Base-by-base conservation (phyloP, 2,329 filamentous ascomycete species). In the Venturia oleaginea region DNA sequence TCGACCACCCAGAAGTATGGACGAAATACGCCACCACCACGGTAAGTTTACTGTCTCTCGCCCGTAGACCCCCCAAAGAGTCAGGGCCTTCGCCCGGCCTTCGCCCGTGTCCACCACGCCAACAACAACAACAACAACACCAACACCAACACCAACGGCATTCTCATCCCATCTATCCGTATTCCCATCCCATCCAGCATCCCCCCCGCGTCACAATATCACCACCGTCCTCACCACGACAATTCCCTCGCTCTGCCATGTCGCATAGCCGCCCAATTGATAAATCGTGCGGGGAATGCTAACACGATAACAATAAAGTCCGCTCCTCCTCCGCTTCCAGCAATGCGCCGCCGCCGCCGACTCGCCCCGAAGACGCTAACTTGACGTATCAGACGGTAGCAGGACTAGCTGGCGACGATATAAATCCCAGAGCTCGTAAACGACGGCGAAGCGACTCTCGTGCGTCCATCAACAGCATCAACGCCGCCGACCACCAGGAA, bases 401-500 rank as follows among this genome's bases (percentile, higher is more conserved):
- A 32, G 51, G 51, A 34, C 17, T 22, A 22, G 51, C 24, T 48
- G 34, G 42, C 48, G 62, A 63, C 15, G 62, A 63, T 27, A 63
- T 63, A 57, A 63, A 57, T 38, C 62, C 62, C n/a, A 34, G 62
- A 55, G 46, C 46, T 51, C 48, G 43, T 48, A 63, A 63, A 37
- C 62, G 62, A 46, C 57, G 62, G 34, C 46, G 62, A 30, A 38
- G 42, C 30, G 62, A 63, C 37, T 55, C 43, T 42, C 59, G 59
- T 17, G 32, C 13, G 22, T 55, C 62, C 46, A 55, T 51, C 46
- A 46, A 63, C 62, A 51, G 46, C 48, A 63, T 63, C 62, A 46
- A 37, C 46, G 62, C 62, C n/a, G 62, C 62, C n/a, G 62, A 63
- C 24, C 62, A 57, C 19, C 62, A 55, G 22, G 62, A 63, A 48